Base-by-base conservation (phyloP, 805 yeast genomes). In the Wickerhamomyces strasburgensis region DNA sequence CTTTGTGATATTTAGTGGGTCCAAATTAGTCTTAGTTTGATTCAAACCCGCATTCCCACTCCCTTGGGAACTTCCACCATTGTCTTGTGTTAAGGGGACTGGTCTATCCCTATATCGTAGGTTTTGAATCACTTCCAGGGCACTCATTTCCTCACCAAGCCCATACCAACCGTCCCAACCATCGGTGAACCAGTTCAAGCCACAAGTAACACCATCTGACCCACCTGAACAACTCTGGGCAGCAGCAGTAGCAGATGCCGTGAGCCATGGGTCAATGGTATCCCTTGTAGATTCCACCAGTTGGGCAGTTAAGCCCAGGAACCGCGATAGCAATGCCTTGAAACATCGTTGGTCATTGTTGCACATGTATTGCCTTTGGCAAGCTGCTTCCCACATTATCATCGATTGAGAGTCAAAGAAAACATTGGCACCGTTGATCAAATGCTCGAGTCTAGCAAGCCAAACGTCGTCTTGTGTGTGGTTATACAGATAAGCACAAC, bases 341-440 rank as follows among this genome's bases (percentile, higher is more conserved):
- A 90, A 89, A n/a, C 93, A 78, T 42, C 95, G 71, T 67, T 89
- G 95, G 67, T 89, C 97, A 38, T 75, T 80, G 61, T 85, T 75
- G 67, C 98, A 89, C 18, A 58, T 59, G 7, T 55, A 57, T 2
- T 64, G 47, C 14, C 69, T 67, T 66, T 85, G 94, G 61, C 97
- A 89, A 1, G 95, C 87, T 6, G 82, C 80, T 58, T 89, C 98
- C 54, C 70, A 84, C 76, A 86, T 70, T 33, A 26, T 62, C 60
- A 25, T 62, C 49, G 37, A 64, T n/a, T n/a, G n/a, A n/a, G n/a
- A n/a, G n/a, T n/a, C 62, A 61, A 85, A 83, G 55, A 82, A 78
- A 4, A 73, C 73, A 21, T 53, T 46, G 7, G 78, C 57, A 18
- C 88, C 84, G 43, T 65, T 55, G 42, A 83, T 62, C 42, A 84